These are phyloP conservation scores for Aspergillus leporis DNA, from an alignment of 495 filamentous ascomycete genomes.

Conservation along the genomic window DNA sequence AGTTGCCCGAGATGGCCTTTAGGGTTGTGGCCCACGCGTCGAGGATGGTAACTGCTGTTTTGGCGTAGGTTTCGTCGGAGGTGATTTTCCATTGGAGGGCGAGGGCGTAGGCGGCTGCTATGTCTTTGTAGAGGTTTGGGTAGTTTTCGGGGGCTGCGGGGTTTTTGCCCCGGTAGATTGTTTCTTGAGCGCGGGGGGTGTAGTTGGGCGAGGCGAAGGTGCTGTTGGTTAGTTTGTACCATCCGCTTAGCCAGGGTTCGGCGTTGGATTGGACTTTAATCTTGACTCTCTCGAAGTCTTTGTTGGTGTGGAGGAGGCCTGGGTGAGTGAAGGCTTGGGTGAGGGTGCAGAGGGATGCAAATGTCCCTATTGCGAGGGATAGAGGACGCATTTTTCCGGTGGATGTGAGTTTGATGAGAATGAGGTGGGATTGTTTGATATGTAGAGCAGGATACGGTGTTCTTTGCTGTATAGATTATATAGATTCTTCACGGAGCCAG, in stretches of 20 bases:
- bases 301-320: constrained; percentile 39
- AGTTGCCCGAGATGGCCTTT: constrained; percentile 30
- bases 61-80: constrained; percentile 33
- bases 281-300: constrained; percentile 37
- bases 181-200: constrained; percentile 19
- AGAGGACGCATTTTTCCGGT: background rate
- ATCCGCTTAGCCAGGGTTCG: constrained; percentile 39
- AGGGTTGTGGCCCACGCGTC: constrained; percentile 42
- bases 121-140: constrained; percentile 35
- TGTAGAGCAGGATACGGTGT: background rate
- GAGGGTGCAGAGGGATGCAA: background rate
- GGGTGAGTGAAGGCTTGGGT: constrained; percentile 28
- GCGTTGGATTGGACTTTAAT: constrained; percentile 25
- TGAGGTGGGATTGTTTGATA: background rate
- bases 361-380: background rate
- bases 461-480: background rate
- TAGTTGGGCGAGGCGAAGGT: constrained; percentile 28
- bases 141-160: constrained; percentile 38
- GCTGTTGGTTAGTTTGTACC: constrained; percentile 29
- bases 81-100: constrained; percentile 44
- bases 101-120: constrained; percentile 39
- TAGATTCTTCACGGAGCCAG: background rate
- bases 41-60: constrained; percentile 35
- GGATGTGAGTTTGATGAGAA: background rate
- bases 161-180: constrained; percentile 33